Conservation (phyloP, 164 flowering plant genomes). For the Dillenia suffruticosa region DNA sequence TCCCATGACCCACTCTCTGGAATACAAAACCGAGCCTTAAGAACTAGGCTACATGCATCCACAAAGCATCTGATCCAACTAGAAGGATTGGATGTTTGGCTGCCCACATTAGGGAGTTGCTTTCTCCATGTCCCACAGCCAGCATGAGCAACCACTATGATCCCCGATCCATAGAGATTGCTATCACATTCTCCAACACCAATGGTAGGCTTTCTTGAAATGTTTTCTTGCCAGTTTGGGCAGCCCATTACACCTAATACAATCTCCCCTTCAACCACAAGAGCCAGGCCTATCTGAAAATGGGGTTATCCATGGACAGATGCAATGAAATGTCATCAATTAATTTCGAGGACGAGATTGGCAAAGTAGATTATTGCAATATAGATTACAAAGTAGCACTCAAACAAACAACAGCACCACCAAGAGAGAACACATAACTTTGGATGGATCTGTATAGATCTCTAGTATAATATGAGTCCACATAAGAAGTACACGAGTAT, state of each 20-base stretch:
- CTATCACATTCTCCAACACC: conserved; percentile 16
- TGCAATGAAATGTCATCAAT: not conserved
- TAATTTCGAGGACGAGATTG: no score
- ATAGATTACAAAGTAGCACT: no score
- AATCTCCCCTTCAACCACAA: conserved; percentile 76
- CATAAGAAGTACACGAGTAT: no score
- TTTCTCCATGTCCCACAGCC: conserved; percentile 92
- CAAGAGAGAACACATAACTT: no score
- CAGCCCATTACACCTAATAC: conserved; percentile 90
- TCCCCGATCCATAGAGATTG: conserved; percentile 31
- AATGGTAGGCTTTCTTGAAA: conserved; percentile 14
- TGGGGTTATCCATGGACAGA: conserved; percentile 2
- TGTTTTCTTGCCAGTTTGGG: conserved; percentile 65
- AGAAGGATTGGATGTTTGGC: conserved; percentile 9
- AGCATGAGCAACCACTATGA: conserved; percentile 69
- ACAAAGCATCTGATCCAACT: conserved; percentile 68
- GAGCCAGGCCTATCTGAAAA: conserved; percentile 89
- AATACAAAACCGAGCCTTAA: conserved; percentile 61
- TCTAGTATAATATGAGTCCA: no score
- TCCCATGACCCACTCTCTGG: conserved; percentile 91
- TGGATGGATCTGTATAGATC: no score
- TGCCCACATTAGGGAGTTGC: conserved; percentile 23
- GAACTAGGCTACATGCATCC: conserved; percentile 36
- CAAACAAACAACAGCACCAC: no score
- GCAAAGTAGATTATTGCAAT: no score